Base-by-base conservation (phyloP, 139 green algal species). In the Chlorella ohadii region DNA sequence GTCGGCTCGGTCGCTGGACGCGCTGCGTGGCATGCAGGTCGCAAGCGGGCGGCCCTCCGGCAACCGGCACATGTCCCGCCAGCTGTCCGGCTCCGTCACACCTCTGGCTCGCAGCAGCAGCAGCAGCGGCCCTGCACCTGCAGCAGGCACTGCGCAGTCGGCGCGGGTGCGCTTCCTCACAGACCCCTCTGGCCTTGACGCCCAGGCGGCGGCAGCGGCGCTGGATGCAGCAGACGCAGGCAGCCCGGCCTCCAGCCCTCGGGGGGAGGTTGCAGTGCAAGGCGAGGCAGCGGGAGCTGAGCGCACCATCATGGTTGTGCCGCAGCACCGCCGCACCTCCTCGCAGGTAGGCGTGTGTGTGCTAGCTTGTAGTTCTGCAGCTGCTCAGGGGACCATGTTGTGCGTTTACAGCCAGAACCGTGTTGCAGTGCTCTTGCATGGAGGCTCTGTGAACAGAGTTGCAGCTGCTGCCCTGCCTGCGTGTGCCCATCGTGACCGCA, bases 131-230 rank as follows among this genome's bases (percentile, higher is more conserved):
- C 11, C 16, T 56, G 7, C 33, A 0, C 33, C 44, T 16, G 44
- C 44, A 51, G n/a, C 68, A 4, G 38, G 38, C 68, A n/a, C 38
- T 23, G 36, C 51, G 68, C 23, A 39, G 38, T 39, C 36, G 34
- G 75, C 75, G 4, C 75, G 75, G 22, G 75, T 81, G 75, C 75
- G 75, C 56, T 81, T 81, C 75, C 23, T 81, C 2, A 56, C 75
- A 28, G 75, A 81, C 5, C 75, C 41, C 9, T 51, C 44, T 9
- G 44, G 41, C 27, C 39, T 61, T n/a, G 73, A 76, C 2, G 25
- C 34, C 20, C n/a, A 70, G 28, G 16, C 33, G 44, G 39, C 72
- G 28, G 72, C 72, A 61, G 72, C 28, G 27, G 31, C 63, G 27
- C 72, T 47, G 19, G 72, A 25, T 27, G 23, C 68, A 27, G 56